Conservation (phyloP, 2,329 filamentous ascomycete species). For the Colletotrichum caudatum region DNA sequence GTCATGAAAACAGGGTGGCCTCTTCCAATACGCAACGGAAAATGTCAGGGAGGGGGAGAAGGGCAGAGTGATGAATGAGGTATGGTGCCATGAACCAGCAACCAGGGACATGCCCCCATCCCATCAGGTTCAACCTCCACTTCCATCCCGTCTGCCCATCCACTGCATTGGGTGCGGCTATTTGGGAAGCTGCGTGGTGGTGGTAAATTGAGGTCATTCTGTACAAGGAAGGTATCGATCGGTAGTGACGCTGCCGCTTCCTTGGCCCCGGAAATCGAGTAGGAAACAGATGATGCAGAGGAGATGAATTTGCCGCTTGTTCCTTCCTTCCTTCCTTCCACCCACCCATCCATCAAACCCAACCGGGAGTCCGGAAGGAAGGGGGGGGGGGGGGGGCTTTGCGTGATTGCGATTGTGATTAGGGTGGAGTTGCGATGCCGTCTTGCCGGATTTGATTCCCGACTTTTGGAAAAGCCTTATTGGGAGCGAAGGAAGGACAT, state of each 20-base stretch:
- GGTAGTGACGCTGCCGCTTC: neutral
- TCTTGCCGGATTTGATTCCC: constrained; percentile 12
- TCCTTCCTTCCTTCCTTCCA: neutral
- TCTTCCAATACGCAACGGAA: neutral
- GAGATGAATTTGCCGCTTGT: constrained; percentile 5
- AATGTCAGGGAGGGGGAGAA: neutral
- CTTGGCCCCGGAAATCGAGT: neutral
- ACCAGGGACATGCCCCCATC: constrained; percentile 12
- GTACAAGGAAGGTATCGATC: neutral
- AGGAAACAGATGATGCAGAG: neutral
- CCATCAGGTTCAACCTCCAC: constrained; percentile 36
- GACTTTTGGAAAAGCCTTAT: constrained; percentile 1
- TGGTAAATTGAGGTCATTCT: neutral
- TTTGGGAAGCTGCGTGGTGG: constrained; percentile 10
- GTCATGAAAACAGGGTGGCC: too few relatives aligned
- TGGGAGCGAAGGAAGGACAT: neutral
- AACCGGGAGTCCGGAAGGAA: too few relatives aligned
- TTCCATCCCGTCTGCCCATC: constrained; percentile 33
- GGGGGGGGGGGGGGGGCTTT: neutral
- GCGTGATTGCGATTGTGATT: neutral
- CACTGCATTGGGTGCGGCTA: constrained; percentile 33
- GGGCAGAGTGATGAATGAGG: neutral
- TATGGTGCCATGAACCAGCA: neutral
- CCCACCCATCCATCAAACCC: neutral
- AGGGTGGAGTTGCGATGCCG: constrained; percentile 11